phyloP scores from a whole-genome alignment of 108 stramenopile species.

The Skeletonema potamos region DNA sequence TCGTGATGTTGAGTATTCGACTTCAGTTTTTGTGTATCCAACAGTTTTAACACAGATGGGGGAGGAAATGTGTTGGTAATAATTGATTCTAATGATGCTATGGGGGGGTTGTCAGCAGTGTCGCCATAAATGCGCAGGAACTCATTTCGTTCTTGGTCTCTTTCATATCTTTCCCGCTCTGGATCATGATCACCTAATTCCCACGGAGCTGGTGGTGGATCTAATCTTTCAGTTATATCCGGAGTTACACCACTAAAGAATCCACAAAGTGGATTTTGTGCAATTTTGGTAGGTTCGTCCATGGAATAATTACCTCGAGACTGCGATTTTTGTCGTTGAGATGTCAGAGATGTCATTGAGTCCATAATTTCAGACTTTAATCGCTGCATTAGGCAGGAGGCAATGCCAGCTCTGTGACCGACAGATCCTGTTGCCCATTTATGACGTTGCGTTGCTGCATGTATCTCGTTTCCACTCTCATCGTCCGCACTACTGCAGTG shows the following conservation, averaged over 20 bases:
- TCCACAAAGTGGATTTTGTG: constrained; percentile 34
- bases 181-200: constrained; percentile 38
- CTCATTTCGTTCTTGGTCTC: constrained; percentile 34
- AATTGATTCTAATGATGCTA: background rate
- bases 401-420: constrained; percentile 72
- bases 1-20: background rate
- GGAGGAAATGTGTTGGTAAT: constrained; percentile 19
- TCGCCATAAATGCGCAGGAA: constrained; percentile 31
- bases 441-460: background rate
- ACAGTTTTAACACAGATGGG: constrained; percentile 18
- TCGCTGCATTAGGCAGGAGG: constrained; percentile 60
- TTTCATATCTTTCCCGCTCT: constrained; percentile 20
- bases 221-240: background rate
- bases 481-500: constrained; percentile 1
- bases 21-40: constrained; percentile 15
- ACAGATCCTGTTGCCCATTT: constrained; percentile 39
- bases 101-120: background rate
- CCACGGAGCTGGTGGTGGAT: constrained; percentile 45
- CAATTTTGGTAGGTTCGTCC: constrained; percentile 25
- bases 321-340: constrained; percentile 48
- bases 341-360: constrained; percentile 67
- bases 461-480: constrained; percentile 2
- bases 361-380: constrained; percentile 69
- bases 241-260: background rate
- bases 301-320: background rate